These are phyloP conservation scores for Trichoderma harzianum DNA, from an alignment of 2,329 filamentous ascomycete species.

Conservation along the genomic window DNA sequence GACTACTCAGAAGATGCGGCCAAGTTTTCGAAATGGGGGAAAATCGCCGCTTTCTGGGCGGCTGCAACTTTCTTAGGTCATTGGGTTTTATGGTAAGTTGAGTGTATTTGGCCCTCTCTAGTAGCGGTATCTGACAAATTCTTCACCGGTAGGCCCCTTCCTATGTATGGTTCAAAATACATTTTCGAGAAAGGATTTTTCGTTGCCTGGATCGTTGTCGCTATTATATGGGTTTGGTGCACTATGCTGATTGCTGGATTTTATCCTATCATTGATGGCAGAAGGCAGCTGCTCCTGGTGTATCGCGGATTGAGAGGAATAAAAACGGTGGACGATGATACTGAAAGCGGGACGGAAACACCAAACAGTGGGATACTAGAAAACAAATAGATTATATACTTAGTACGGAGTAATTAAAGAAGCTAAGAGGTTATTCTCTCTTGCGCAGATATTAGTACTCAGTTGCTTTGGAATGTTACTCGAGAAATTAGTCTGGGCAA, in stretches of 20 bases:
- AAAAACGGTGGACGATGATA: not conserved
- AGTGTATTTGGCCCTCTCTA: not conserved
- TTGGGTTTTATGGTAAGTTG: conserved; percentile 48
- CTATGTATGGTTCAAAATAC: conserved; percentile 52
- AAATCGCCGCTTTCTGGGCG: conserved; percentile 45
- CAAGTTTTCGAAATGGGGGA: conserved; percentile 44
- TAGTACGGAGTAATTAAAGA: not conserved
- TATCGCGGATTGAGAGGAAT: conserved; percentile 19
- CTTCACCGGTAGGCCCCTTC: conserved; percentile 37
- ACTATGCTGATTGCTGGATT: conserved; percentile 48
- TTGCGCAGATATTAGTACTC: not conserved
- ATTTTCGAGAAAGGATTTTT: conserved; percentile 49
- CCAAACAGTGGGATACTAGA: conserved; percentile 4
- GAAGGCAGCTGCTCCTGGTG: conserved; percentile 24
- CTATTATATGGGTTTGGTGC: conserved; percentile 52
- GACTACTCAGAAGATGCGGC: conserved; percentile 32
- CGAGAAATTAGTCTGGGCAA: not conserved
- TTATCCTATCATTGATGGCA: conserved; percentile 49
- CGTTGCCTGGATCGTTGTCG: conserved; percentile 47
- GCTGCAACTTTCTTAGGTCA: conserved; percentile 49
- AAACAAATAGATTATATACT: not conserved
- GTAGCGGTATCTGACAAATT: not conserved
- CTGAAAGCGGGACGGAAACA: conserved; percentile 2
- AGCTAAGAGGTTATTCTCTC: not conserved
- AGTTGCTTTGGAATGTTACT: not conserved